Conservation (phyloP, 23 red algal genomes). For the Chondrus crispus region DNA sequence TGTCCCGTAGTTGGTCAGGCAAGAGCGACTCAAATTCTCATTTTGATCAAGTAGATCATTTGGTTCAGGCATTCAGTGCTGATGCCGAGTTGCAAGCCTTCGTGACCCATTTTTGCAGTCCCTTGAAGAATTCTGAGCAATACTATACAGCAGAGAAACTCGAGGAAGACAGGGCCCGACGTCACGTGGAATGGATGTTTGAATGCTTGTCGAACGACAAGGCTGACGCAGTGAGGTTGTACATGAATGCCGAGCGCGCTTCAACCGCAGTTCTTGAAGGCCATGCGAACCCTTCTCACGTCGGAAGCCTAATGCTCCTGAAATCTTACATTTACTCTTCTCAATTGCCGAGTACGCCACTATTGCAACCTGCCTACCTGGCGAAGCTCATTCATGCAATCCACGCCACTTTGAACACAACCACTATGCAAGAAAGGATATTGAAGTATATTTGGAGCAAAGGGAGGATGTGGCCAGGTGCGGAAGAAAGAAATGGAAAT, state of each 20-base stretch:
- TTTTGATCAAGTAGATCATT: conserved; percentile 41
- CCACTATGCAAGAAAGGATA: not conserved
- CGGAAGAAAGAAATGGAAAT: not conserved
- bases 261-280: conserved; percentile 13
- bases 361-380: conserved; percentile 1
- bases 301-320: conserved; percentile 24
- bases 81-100: conserved; percentile 54
- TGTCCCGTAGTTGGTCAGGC: not conserved
- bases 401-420: not conserved
- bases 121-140: not conserved
- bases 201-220: conserved; percentile 72
- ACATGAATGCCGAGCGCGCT: conserved; percentile 43
- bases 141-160: not conserved
- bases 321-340: conserved; percentile 7
- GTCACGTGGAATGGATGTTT: conserved; percentile 27
- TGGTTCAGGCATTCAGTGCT: conserved; percentile 54
- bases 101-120: conserved; percentile 48
- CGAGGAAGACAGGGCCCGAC: not conserved
- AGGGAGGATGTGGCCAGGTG: not conserved
- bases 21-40: not conserved
- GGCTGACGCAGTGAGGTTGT: conserved; percentile 53
- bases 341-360: not conserved
- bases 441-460: conserved; percentile 8
- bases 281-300: conserved; percentile 2
- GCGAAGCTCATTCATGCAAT: not conserved